These are phyloP conservation scores for Canavalia ensiformis DNA, from an alignment of 306 rosid genomes.

Conservation along the genomic window DNA sequence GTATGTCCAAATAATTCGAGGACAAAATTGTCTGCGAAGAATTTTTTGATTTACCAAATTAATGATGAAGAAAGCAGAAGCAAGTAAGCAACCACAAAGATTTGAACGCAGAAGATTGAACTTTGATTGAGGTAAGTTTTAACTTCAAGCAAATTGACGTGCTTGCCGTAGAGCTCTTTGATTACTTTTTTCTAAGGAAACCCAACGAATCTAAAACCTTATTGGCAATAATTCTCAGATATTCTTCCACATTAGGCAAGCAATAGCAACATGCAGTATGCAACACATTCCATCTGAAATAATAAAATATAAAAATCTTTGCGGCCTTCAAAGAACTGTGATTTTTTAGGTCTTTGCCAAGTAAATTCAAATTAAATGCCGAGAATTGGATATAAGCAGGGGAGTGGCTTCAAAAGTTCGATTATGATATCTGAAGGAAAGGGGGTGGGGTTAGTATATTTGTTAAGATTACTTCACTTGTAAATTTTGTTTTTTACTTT, in stretches of 20 bases:
- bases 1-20: background rate
- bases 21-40: background rate
- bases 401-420: background rate
- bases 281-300: background rate
- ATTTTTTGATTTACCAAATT: background rate
- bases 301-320: background rate
- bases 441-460: no score
- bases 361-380: background rate
- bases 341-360: background rate
- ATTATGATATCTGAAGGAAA: background rate
- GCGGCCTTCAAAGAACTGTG: background rate
- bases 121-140: background rate
- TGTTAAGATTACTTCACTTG: no score
- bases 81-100: background rate
- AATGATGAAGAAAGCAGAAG: background rate
- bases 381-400: background rate
- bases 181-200: background rate
- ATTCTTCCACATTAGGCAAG: background rate
- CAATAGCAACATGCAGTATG: background rate
- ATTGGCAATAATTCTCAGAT: background rate
- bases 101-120: background rate
- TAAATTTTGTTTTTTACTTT: no score
- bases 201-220: background rate
- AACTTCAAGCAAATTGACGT: background rate
- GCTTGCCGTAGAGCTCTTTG: background rate